Conservation (phyloP, 2,329 filamentous ascomycete genomes). For the Beauveria varroae region DNA sequence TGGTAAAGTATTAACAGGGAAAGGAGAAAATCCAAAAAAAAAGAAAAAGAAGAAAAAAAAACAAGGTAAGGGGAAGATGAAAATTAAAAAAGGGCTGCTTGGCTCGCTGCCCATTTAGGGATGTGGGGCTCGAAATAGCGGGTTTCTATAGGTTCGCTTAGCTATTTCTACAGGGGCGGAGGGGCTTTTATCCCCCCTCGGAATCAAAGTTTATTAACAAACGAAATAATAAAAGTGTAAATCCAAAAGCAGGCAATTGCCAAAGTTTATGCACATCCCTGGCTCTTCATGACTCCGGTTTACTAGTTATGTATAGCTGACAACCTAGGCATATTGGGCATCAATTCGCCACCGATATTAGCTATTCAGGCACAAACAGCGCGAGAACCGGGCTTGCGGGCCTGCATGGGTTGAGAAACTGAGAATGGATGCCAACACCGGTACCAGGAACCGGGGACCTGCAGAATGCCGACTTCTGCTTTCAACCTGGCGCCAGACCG, state of each 20-base stretch:
- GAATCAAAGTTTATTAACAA: not conserved
- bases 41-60: no score
- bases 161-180: not conserved
- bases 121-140: conserved; percentile 1
- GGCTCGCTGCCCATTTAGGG: conserved; percentile 6
- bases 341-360: no score
- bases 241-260: not conserved
- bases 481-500: not conserved
- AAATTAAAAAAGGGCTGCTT: not conserved
- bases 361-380: no score
- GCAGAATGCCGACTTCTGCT: no score
- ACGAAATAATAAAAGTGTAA: not conserved
- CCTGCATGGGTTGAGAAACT: no score
- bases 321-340: no score
- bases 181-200: not conserved
- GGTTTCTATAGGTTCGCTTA: conserved; percentile 5
- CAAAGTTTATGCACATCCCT: not conserved
- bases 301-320: not conserved
- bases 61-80: not conserved
- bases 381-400: no score
- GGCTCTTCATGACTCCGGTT: not conserved
- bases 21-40: not conserved
- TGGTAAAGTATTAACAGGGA: not conserved
- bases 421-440: no score
- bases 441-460: no score